phyloP scores from a whole-genome alignment of 257 asterid genomes.

The Jacaranda mimosifolia region DNA sequence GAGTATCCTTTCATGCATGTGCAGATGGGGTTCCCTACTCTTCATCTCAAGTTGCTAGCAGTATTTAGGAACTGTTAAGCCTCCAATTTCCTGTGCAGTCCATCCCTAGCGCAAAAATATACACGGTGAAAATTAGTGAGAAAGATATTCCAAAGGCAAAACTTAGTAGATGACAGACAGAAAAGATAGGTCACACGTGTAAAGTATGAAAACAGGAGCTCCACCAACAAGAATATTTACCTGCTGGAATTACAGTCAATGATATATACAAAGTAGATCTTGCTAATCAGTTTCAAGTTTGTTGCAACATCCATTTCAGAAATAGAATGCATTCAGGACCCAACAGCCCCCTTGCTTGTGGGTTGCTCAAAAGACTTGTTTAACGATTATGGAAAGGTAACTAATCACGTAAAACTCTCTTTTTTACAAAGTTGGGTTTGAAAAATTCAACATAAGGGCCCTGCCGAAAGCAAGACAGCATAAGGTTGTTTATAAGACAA shows the following conservation, averaged over 20 bases:
- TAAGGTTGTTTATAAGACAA: constrained; percentile 35
- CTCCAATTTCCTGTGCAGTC: constrained; percentile 1
- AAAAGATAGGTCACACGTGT: neutral
- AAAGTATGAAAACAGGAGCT: constrained; percentile 19
- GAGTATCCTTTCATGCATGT: constrained; percentile 37
- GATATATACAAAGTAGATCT: constrained; percentile 28
- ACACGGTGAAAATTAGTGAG: neutral
- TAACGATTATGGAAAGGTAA: constrained; percentile 43
- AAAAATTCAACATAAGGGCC: constrained; percentile 45
- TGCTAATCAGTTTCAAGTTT: constrained; percentile 40
- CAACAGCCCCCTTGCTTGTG: constrained; percentile 48
- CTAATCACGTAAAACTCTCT: constrained; percentile 28
- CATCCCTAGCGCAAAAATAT: constrained; percentile 3
- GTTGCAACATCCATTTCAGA: constrained; percentile 55
- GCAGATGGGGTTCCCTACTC: neutral
- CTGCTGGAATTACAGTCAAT: constrained; percentile 32
- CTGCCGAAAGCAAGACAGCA: constrained; percentile 36
- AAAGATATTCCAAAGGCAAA: constrained; percentile 1
- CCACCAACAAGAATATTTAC: constrained; percentile 26
- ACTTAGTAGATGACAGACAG: neutral
- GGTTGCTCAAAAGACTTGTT: constrained; percentile 47
- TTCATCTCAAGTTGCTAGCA: neutral
- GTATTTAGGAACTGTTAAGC: neutral
- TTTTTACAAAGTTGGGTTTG: constrained; percentile 27
- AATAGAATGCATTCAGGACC: constrained; percentile 32